Conservation (phyloP, 2,329 filamentous ascomycete genomes). For the Corinectria fuckeliana region DNA sequence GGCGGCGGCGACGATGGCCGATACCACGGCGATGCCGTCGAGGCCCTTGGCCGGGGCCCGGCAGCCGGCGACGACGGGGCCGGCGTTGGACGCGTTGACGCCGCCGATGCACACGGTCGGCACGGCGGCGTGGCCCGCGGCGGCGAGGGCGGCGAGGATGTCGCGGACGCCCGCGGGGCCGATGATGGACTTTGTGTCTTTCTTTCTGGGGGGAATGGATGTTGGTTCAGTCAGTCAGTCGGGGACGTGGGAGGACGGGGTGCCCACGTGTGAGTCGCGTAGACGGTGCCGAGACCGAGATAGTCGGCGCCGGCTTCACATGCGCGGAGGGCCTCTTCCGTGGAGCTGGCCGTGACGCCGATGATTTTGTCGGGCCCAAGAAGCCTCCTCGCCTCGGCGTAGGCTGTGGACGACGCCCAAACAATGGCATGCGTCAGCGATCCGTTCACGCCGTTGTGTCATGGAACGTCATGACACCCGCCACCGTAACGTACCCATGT, state of each 20-base stretch:
- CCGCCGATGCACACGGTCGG: conserved; percentile 87
- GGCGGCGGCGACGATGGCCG: conserved; percentile 78
- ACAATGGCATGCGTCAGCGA: too few relatives aligned
- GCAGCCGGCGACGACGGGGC: conserved; percentile 77
- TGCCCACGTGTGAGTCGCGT: conserved; percentile 71
- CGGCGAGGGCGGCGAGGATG: conserved; percentile 62
- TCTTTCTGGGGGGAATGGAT: conserved; percentile 64
- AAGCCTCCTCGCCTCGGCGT: conserved; percentile 67
- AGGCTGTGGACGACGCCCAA: conserved; percentile 26
- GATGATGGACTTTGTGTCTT: conserved; percentile 76
- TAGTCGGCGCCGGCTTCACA: conserved; percentile 84
- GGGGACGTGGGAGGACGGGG: conserved; percentile 32
- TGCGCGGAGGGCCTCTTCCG: conserved; percentile 75
- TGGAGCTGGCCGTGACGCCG: conserved; percentile 81
- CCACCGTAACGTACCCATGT: conserved; percentile 68
- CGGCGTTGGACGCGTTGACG: conserved; percentile 78
- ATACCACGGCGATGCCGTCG: conserved; percentile 87
- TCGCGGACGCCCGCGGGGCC: conserved; percentile 62
- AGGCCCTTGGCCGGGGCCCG: conserved; percentile 61
- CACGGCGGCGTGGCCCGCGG: conserved; percentile 51
- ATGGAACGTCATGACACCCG: too few relatives aligned
- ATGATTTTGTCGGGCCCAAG: conserved; percentile 82
- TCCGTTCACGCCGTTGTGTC: too few relatives aligned
- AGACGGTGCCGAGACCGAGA: conserved; percentile 89
- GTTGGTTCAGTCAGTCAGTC: neutral